Conservation (phyloP, 441 rosid genomes). For the Populus tomentosa region DNA sequence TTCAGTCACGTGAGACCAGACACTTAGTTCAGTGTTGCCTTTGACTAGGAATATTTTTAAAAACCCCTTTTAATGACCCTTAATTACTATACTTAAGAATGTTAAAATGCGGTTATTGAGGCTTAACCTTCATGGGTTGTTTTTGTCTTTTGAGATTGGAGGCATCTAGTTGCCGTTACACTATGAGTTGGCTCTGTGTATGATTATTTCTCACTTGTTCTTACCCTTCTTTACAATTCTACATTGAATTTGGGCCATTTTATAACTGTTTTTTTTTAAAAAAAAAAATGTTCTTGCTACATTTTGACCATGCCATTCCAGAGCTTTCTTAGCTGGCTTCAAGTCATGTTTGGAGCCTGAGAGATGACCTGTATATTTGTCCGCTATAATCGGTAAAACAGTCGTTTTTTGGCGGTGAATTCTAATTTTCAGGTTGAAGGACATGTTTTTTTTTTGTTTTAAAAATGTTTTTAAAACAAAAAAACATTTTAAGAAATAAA, state of each 20-base stretch:
- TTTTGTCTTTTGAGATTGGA: slow-evolving; percentile 17
- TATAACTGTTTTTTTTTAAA: not conserved
- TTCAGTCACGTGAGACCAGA: slow-evolving; percentile 55
- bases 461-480: too few relatives aligned
- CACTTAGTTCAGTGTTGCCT: slow-evolving; percentile 35
- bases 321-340: not conserved
- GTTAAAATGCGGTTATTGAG: slow-evolving; percentile 6
- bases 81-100: slow-evolving; percentile 8
- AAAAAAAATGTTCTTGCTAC: not conserved
- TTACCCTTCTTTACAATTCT: slow-evolving; percentile 5
- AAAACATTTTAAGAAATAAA: too few relatives aligned
- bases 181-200: not conserved
- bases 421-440: not conserved
- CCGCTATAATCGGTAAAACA: too few relatives aligned
- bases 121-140: not conserved
- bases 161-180: slow-evolving; percentile 29
- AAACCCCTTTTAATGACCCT: slow-evolving; percentile 2
- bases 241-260: slow-evolving; percentile 34
- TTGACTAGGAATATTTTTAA: slow-evolving; percentile 41
- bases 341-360: not conserved
- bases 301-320: not conserved
- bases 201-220: not conserved
- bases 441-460: not conserved
- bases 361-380: not conserved
- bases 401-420: too few relatives aligned